These are phyloP conservation scores for Tubosaeta sp. DNA, from an alignment of 768 basidiomycete genomes.

Conservation along the genomic window DNA sequence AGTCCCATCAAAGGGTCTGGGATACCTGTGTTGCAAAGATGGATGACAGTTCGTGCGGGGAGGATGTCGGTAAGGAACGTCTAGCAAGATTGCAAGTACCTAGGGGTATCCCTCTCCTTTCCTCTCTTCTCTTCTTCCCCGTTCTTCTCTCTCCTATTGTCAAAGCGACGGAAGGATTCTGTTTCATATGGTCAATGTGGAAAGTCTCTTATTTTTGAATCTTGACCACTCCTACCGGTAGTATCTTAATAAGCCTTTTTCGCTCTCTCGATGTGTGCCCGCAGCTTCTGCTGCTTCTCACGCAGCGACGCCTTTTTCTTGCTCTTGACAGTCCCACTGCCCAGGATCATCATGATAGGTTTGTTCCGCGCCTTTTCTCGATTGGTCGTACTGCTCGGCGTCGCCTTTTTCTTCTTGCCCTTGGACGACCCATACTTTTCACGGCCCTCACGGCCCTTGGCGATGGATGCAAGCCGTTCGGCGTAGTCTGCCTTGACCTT, in stretches of 20 bases:
- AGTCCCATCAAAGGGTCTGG: conserved; percentile 26
- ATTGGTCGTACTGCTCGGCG: conserved; percentile 84
- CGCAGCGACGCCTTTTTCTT: conserved; percentile 81
- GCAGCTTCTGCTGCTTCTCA: conserved; percentile 75
- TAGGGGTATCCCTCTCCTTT: not conserved
- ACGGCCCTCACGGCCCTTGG: conserved; percentile 89
- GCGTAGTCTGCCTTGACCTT: conserved; percentile 90
- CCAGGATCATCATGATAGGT: conserved; percentile 91
- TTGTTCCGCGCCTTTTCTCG: conserved; percentile 91
- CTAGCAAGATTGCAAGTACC: not conserved
- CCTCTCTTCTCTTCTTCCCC: not conserved
- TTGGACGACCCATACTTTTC: conserved; percentile 89
- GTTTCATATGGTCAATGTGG: too few relatives aligned
- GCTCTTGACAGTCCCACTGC: conserved; percentile 67
- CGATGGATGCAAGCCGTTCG: conserved; percentile 86
- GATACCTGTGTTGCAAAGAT: conserved; percentile 26
- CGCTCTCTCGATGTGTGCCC: conserved; percentile 68
- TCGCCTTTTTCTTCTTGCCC: conserved; percentile 86
- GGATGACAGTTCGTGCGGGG: conserved; percentile 26
- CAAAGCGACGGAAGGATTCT: not conserved
- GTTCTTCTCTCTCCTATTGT: not conserved
- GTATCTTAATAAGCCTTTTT: conserved; percentile 44
- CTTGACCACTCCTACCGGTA: too few relatives aligned
- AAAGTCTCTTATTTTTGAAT: too few relatives aligned
- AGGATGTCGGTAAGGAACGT: conserved; percentile 16